phyloP scores from a whole-genome alignment of 306 rosid genomes.

The Trifolium repens region DNA sequence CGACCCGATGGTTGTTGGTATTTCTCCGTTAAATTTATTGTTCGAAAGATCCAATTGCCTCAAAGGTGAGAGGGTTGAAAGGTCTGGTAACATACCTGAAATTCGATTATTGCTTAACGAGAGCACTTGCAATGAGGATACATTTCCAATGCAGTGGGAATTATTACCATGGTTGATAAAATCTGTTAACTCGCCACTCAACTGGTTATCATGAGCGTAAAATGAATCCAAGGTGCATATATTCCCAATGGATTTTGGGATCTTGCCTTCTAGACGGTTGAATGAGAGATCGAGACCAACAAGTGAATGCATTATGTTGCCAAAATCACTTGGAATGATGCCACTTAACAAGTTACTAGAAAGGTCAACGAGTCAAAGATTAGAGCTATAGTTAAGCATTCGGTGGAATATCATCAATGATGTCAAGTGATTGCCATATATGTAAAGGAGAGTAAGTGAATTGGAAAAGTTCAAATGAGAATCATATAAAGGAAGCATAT shows the following conservation, averaged over 20 bases:
- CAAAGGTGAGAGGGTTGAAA: slow-evolving; percentile 13
- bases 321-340: slow-evolving; percentile 16
- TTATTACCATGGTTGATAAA: not conserved
- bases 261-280: not conserved
- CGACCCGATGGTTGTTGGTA: not conserved
- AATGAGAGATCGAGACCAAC: rapidly evolving
- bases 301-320: slow-evolving; percentile 21
- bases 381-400: slow-evolving; percentile 5
- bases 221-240: slow-evolving; percentile 17
- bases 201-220: rapidly evolving
- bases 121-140: slow-evolving; percentile 10
- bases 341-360: not conserved
- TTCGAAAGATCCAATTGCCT: rapidly evolving
- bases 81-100: slow-evolving; percentile 21
- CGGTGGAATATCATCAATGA: not conserved
- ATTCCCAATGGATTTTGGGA: slow-evolving; percentile 27
- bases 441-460: slow-evolving; percentile 6
- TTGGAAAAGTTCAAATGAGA: not conserved
- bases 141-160: slow-evolving; percentile 23
- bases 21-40: not conserved
- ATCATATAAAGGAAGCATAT: not conserved
- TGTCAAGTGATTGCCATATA: not conserved
- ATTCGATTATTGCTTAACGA: not conserved
- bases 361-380: not conserved
- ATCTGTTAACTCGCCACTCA: slow-evolving; percentile 15